Conservation (phyloP, 2,329 filamentous ascomycete genomes). For the Calonectria pseudoturangicola region DNA sequence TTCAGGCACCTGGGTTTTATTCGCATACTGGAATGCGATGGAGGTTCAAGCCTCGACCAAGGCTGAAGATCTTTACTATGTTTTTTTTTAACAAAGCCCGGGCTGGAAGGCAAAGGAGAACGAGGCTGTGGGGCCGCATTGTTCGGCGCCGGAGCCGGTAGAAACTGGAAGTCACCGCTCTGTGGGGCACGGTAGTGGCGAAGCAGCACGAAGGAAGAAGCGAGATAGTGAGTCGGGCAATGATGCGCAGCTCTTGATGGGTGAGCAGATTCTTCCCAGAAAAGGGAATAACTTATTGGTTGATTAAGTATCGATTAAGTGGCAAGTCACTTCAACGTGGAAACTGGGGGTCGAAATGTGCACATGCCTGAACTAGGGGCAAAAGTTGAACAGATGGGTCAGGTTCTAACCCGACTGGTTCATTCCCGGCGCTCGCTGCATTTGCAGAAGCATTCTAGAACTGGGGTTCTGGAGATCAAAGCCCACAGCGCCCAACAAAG, state of each 20-base stretch:
- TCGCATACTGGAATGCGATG: neutral
- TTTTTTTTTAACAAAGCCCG: neutral
- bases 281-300: neutral
- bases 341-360: constrained; percentile 9
- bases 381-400: constrained; percentile 7
- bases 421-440: constrained; percentile 4
- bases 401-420: constrained; percentile 28
- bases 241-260: constrained; percentile 25
- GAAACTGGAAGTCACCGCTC: constrained; percentile 20
- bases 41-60: neutral
- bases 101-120: constrained; percentile 4
- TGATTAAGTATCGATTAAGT: constrained; percentile 12
- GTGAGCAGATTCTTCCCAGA: neutral
- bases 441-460: constrained; percentile 36
- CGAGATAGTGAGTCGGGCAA: constrained; percentile 5
- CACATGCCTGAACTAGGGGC: constrained; percentile 12
- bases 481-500: neutral
- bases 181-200: constrained; percentile 22
- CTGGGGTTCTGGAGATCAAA: neutral
- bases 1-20: neutral
- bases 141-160: constrained; percentile 18
- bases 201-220: constrained; percentile 20
- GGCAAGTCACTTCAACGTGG: constrained; percentile 13
- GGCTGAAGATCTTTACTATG: neutral
- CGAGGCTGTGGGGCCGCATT: constrained; percentile 32